Percentiles rank a stretch among this genome's conserved stretches.
These are phyloP conservation scores for Artomyces pyxidatus DNA, from an alignment of 768 basidiomycete genomes.

Conservation along the genomic window DNA sequence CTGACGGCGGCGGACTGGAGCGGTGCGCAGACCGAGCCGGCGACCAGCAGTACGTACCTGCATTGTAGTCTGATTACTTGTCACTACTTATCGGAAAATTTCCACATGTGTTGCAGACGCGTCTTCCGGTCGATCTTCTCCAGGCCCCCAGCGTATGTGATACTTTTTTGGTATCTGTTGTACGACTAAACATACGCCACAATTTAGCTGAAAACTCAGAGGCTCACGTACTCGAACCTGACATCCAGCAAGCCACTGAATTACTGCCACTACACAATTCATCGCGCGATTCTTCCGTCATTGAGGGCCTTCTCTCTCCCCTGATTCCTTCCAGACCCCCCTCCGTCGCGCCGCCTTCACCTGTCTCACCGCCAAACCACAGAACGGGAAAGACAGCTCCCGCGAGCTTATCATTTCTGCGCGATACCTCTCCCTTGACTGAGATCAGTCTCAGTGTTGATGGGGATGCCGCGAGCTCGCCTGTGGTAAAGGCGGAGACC, in stretches of 20 bases:
- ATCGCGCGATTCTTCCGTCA: not conserved
- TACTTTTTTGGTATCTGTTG: not conserved
- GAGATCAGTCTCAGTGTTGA: not conserved
- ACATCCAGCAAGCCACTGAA: not conserved
- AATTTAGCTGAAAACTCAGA: too few relatives aligned
- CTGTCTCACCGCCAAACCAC: not conserved
- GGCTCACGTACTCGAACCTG: not conserved
- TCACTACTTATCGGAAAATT: too few relatives aligned
- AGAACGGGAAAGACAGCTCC: not conserved
- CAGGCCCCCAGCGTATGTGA: not conserved
- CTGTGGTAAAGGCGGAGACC: not conserved
- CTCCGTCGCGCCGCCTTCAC: not conserved
- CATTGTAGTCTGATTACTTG: not conserved
- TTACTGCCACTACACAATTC: not conserved
- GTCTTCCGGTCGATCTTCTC: not conserved
- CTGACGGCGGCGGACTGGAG: not conserved
- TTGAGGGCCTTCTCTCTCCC: not conserved
- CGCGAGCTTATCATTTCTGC: not conserved
- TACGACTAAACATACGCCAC: too few relatives aligned
- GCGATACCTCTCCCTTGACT: not conserved
- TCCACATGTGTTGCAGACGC: not conserved
- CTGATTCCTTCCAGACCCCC: not conserved
- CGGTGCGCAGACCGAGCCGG: not conserved
- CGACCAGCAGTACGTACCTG: not conserved
- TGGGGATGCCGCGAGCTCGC: not conserved